phyloP scores from a whole-genome alignment of 768 basidiomycete genomes.

The Phylloporus scabripes region DNA sequence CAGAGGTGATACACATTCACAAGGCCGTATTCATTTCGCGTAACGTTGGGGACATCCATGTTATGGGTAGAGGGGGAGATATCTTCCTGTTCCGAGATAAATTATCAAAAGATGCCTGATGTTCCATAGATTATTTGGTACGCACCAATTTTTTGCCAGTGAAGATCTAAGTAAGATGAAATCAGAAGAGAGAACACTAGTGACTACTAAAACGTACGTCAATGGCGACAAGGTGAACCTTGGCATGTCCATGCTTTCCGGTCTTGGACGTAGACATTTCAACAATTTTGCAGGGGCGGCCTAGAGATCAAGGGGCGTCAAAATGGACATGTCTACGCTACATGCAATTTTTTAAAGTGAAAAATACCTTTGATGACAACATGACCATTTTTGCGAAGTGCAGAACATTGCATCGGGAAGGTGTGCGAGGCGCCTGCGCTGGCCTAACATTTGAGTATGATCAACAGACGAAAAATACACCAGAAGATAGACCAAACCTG shows the following conservation, averaged over 20 bases:
- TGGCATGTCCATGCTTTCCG: constrained; percentile 99
- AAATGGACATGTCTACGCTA: constrained; percentile 1
- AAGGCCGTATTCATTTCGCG: constrained; percentile 85
- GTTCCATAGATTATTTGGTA: background rate
- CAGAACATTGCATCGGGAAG: constrained; percentile 93
- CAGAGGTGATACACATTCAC: constrained; percentile 37
- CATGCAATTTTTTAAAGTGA: background rate
- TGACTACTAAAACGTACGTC: constrained; percentile 59
- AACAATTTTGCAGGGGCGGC: constrained; percentile 95
- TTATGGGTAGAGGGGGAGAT: constrained; percentile 98
- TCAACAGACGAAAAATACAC: constrained; percentile 11
- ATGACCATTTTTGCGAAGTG: constrained; percentile 86
- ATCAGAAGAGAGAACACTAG: constrained; percentile 2
- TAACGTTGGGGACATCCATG: constrained; percentile 98
- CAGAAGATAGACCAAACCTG: constrained; percentile 41
- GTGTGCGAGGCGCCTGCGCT: constrained; percentile 72
- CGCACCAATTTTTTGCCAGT: constrained; percentile 93
- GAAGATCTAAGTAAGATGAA: constrained; percentile 69
- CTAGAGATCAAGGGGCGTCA: constrained; percentile 29
- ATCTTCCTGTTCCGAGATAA: constrained; percentile 60
- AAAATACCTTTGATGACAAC: constrained; percentile 87
- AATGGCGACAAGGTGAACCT: constrained; percentile 95
- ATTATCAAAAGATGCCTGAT: constrained; percentile 1
- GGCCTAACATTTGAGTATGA: constrained; percentile 39
- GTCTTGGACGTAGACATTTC: constrained; percentile 99